Base-by-base conservation (phyloP, 2,329 filamentous ascomycete species). In the Pseudocercospora cruenta region DNA sequence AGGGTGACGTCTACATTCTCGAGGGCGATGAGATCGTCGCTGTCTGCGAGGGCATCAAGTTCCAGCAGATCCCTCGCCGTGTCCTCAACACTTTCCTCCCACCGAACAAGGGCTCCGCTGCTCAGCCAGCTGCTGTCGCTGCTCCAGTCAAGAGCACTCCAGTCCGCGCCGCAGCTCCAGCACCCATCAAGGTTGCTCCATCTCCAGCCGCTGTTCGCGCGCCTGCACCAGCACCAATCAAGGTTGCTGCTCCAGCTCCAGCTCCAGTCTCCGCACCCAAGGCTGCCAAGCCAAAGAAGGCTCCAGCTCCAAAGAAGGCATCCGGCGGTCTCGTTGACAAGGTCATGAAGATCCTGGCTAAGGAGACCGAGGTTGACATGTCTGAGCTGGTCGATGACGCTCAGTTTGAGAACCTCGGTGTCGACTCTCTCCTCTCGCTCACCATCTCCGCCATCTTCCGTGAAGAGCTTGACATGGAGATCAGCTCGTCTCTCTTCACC, bases 61-160 rank as follows among this genome's bases (percentile, higher is more conserved):
- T 91, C 81, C 86, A 87, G 75, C 83, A 86, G 70, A 89, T 90
- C 62, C 88, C 89, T 39, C 88, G 89, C 72, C 85, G 86, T 72
- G 82, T 89, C 24, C 82, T 91, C 67, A 89, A 90, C 80, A 84
- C 88, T 71, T 85, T 91, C 76, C 80, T 91, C 68, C 88, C 89
- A 62, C 88, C 88, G 1, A 86, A 85, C 67, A 80, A 79, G 72
- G 75, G 74, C 62, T 73, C 70, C 33, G 70, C 71, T 60, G 71
- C 67, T 14, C 64, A 74, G 67, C 75, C 78, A 33, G 73, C 80
- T 24, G 69, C 78, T 60, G 67, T 78, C 39, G 14, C 64, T 12
- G 78, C 81, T 68, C 77, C 80, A 26, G 70, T 75, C 3, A 72
- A 77, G 9, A 64, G 77, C 14, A 67, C 71, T 12, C 68, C 73